Conservation (phyloP, 169 alveolate species). For the Amoebophrya sp. region DNA sequence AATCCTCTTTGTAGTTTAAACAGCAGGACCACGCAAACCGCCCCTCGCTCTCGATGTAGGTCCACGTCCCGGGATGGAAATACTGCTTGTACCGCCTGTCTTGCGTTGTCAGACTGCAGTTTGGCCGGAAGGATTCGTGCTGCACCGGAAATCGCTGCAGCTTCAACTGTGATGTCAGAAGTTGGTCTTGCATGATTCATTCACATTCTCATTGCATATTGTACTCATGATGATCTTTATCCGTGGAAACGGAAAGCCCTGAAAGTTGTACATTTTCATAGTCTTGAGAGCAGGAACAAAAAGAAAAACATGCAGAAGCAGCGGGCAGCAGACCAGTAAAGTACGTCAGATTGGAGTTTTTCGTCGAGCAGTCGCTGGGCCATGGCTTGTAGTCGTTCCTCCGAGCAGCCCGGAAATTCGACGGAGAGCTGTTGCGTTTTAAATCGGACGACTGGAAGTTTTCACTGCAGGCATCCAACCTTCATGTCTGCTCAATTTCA, state of each 20-base stretch:
- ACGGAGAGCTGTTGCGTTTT: neutral
- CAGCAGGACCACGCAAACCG: slow-evolving; percentile 24
- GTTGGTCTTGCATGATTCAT: too few species aligned
- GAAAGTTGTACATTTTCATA: too few species aligned
- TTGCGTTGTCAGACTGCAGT: slow-evolving; percentile 11
- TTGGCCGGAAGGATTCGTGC: slow-evolving; percentile 25
- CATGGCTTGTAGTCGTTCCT: slow-evolving; percentile 28
- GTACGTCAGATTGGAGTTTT: slow-evolving; percentile 2
- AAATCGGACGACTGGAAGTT: neutral
- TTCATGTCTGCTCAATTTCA: too few species aligned
- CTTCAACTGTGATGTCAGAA: too few species aligned
- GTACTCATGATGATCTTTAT: too few species aligned
- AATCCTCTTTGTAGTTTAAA: slow-evolving; percentile 9
- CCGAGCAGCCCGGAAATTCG: neutral
- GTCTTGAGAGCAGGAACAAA: too few species aligned
- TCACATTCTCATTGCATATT: too few species aligned
- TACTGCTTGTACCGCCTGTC: slow-evolving; percentile 31
- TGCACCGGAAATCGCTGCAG: slow-evolving; percentile 28
- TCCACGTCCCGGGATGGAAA: slow-evolving; percentile 26
- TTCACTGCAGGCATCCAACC: too few species aligned
- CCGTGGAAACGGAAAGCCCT: too few species aligned
- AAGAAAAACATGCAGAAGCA: too few species aligned
- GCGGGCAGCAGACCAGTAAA: too few species aligned
- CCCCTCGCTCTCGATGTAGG: neutral
- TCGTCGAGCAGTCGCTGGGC: slow-evolving; percentile 31